Base-by-base conservation (phyloP, 108 stramenopile species). In the Stephanodiscus triporus region DNA sequence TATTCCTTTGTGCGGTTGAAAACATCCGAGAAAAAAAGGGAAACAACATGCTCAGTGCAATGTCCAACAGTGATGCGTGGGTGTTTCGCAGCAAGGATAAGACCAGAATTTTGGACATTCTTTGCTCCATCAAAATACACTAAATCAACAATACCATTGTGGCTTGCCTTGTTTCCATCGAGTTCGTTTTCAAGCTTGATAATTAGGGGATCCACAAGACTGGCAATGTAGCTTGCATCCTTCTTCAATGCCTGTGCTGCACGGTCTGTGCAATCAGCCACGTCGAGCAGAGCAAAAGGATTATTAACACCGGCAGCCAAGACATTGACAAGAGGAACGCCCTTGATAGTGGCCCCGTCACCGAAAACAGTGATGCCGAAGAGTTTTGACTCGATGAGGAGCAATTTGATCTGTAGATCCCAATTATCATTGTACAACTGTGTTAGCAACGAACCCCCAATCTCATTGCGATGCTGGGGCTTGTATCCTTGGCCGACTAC, bases 61-160 rank as follows among this genome's bases (percentile, higher is more conserved):
- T 69, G 68, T 22, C 45, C 26, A 43, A 56, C 36, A 20, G 68
- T 69, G 38, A 37, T 13, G 13, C 24, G 43, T 4, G 68, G 68
- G 34, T 56, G 48, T 16, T 40, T 36, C 4, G 48, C 51, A 20
- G 32, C 19, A 69, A 69, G 22, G 34, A 69, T 69, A 10, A 8
- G 6, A 20, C 68, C 68, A 37, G 58, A 51, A 36, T 69, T 69
- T 42, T 69, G 68, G 26, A 69, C 68, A 56, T 55, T 69, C 8
- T 10, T 56, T 38, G 68, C 68, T 3, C 68, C 54, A 32, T 69
- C 68, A 43, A 69, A 69, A 59, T 49, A 30, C 14, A 54, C 16
- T 17, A 69, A 45, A 59, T 69, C 68, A 69, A 65, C 55, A 5
- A 26, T 26, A 26, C 55, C 24, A 22, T 1, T 56, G 55, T 56